A percentile compares a stretch with the other conserved stretches of the same genome.
Evolutionary conservation across 2,329 filamentous ascomycete species (phyloP).

Genomic region (Aureobasidium sp.): DNA sequence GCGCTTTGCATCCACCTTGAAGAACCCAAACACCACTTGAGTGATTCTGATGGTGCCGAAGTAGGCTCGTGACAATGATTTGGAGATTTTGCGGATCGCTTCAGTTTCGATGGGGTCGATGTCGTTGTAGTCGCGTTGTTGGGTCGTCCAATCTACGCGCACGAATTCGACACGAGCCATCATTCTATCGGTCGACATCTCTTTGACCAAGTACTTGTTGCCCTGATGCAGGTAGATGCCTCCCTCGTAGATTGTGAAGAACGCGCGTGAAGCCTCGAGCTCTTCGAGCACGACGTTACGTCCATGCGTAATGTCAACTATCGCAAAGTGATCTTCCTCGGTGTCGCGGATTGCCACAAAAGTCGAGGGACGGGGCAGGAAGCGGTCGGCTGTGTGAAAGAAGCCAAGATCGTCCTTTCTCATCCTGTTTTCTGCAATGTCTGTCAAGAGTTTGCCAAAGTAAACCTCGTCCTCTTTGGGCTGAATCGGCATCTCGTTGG

Average conservation of each 20-base stretch:
- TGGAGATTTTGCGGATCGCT: conserved; percentile 63
- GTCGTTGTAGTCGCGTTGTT: conserved; percentile 87
- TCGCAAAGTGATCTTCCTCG: conserved; percentile 84
- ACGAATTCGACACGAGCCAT: conserved; percentile 84
- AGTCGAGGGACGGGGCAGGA: conserved; percentile 73
- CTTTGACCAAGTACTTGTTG: conserved; percentile 82
- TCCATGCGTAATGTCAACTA: conserved; percentile 77
- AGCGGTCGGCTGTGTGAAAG: conserved; percentile 83
- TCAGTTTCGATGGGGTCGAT: conserved; percentile 91
- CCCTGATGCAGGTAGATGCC: conserved; percentile 96
- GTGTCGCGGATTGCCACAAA: conserved; percentile 84
- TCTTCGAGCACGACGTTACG: conserved; percentile 85
- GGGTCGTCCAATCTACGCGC: conserved; percentile 89
- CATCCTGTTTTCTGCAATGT: conserved; percentile 66
- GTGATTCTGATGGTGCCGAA: conserved; percentile 79
- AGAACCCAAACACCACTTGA: conserved; percentile 89
- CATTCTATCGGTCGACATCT: conserved; percentile 70
- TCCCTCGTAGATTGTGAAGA: conserved; percentile 92
- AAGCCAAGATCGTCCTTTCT: conserved; percentile 67
- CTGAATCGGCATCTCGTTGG: conserved; percentile 88
- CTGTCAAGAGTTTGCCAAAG: conserved; percentile 64
- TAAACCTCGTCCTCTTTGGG: conserved; percentile 65
- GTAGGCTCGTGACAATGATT: conserved; percentile 62
- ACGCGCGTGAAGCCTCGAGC: conserved; percentile 89
- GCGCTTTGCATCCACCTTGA: conserved; percentile 83